These are phyloP conservation scores for Inosperma sp. DNA, from an alignment of 768 basidiomycete species.

Conservation along the genomic window DNA sequence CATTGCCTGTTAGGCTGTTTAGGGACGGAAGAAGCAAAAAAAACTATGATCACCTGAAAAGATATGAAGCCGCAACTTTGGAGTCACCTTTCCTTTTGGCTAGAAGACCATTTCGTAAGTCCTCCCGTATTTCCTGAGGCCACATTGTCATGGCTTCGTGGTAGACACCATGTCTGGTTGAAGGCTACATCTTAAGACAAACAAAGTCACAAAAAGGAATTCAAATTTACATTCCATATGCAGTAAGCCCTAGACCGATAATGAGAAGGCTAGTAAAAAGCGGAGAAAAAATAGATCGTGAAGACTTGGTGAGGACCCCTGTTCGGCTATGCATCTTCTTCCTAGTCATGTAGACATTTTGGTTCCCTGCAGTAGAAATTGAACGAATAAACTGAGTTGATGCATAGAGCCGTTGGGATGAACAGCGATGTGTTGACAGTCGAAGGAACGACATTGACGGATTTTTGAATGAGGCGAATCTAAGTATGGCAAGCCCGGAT, in stretches of 20 bases:
- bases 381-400: too few relatives aligned
- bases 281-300: conserved; percentile 19
- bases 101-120: conserved; percentile 61
- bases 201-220: conserved; percentile 3
- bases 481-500: too few relatives aligned
- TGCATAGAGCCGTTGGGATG: too few relatives aligned
- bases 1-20: conserved; percentile 7
- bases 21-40: background rate
- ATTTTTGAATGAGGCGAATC: too few relatives aligned
- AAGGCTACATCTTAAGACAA: background rate
- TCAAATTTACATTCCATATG: conserved; percentile 33
- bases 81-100: conserved; percentile 58
- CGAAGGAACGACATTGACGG: too few relatives aligned
- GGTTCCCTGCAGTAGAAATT: too few relatives aligned
- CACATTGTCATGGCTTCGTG: conserved; percentile 49
- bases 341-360: too few relatives aligned
- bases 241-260: conserved; percentile 28
- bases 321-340: too few relatives aligned
- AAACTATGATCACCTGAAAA: conserved; percentile 45
- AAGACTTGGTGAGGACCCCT: too few relatives aligned
- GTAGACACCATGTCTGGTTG: conserved; percentile 16
- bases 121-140: conserved; percentile 58
- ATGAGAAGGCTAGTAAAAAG: conserved; percentile 27
- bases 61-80: conserved; percentile 45
- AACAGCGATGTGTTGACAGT: too few relatives aligned